These are phyloP conservation scores for Erythrophleum ivorense DNA, from an alignment of 331 rosid genomes.

Conservation along the genomic window DNA sequence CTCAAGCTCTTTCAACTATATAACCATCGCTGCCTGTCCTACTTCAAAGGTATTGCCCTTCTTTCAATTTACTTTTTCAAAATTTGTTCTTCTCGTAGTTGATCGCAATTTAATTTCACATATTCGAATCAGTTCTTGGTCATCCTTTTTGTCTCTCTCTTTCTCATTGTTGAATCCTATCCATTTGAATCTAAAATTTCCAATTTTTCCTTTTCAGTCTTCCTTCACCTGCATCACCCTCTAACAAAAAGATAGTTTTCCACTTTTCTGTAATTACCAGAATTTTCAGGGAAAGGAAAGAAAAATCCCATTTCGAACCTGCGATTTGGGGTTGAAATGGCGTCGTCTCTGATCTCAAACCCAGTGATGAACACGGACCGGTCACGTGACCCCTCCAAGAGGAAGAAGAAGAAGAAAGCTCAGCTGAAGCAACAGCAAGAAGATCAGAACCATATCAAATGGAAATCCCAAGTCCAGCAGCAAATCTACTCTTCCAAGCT, in stretches of 20 bases:
- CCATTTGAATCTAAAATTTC: conserved; percentile 21
- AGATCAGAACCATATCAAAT: conserved; percentile 50
- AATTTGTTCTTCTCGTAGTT: not conserved
- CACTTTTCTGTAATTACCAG: not conserved
- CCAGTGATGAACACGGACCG: conserved; percentile 54
- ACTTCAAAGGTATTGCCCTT: not conserved
- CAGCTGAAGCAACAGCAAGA: conserved; percentile 47
- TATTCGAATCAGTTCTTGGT: not conserved
- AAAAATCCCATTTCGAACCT: not conserved
- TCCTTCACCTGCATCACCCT: not conserved
- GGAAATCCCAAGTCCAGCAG: conserved; percentile 83
- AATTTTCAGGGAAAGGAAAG: not conserved
- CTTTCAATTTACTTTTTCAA: not conserved
- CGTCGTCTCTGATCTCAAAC: conserved; percentile 59
- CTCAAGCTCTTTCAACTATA: not conserved
- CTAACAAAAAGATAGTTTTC: not conserved
- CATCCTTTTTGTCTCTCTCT: not conserved
- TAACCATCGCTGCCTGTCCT: not conserved
- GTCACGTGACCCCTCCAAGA: conserved; percentile 48
- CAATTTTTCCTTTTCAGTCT: not conserved
- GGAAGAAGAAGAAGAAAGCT: conserved; percentile 68
- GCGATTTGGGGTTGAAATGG: conserved; percentile 41
- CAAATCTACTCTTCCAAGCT: conserved; percentile 80
- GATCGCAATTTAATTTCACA: not conserved
- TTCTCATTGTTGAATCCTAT: conserved; percentile 27